Evolutionary conservation across 352 stramenopile species (phyloP).

Genomic region (Globisporangium okanoganense): DNA sequence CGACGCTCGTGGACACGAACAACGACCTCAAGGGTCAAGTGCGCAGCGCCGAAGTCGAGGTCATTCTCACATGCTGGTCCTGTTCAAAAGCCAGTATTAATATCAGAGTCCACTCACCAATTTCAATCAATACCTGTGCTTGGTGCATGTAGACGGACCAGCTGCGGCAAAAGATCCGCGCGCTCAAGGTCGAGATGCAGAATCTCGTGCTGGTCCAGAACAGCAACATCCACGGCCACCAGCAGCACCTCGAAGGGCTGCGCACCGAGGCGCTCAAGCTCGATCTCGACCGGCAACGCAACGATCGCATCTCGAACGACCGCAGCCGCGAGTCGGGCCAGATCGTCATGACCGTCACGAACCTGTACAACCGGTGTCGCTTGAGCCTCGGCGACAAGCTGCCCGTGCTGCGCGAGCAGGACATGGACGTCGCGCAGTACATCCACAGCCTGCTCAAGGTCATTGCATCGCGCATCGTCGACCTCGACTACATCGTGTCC

Average conservation of each 20-base stretch:
- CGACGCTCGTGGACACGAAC: slow-evolving; percentile 87
- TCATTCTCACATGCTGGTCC: slow-evolving; percentile 2
- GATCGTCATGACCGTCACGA: slow-evolving; percentile 90
- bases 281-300: slow-evolving; percentile 78
- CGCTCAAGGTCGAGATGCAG: slow-evolving; percentile 80
- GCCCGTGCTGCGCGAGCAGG: slow-evolving; percentile 61
- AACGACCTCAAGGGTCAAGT: slow-evolving; percentile 81
- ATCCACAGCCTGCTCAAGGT: slow-evolving; percentile 75
- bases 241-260: slow-evolving; percentile 79
- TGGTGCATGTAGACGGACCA: slow-evolving; percentile 68
- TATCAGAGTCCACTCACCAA: background rate
- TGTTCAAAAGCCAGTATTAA: background rate
- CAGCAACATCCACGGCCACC: slow-evolving; percentile 73
- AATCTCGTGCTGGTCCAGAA: slow-evolving; percentile 85
- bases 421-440: slow-evolving; percentile 73
- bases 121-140: too few relatives aligned
- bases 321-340: slow-evolving; percentile 83
- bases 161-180: slow-evolving; percentile 65
- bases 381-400: slow-evolving; percentile 76
- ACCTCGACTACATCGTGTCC: slow-evolving; percentile 83
- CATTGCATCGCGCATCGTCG: slow-evolving; percentile 73
- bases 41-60: slow-evolving; percentile 55
- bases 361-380: slow-evolving; percentile 86
- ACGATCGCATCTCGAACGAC: slow-evolving; percentile 76
- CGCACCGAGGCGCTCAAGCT: slow-evolving; percentile 71